Evolutionary conservation across 805 yeast species (phyloP).

Genomic region (Zygoascus bituminiphila): DNA sequence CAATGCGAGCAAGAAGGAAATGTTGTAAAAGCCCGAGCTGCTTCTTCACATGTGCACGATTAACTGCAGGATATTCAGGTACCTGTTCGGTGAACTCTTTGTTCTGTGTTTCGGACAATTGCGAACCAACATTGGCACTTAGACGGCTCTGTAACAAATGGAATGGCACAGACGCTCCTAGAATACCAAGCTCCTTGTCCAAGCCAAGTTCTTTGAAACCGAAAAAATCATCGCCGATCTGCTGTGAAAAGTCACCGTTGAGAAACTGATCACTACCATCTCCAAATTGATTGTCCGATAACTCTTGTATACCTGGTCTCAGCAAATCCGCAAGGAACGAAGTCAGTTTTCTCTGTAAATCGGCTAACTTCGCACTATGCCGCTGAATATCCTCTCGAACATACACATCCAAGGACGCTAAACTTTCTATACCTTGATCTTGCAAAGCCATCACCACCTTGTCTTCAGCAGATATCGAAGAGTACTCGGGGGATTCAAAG

Average conservation of each 20-base stretch:
- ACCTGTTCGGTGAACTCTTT: conserved; percentile 34
- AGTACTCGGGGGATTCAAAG: conserved; percentile 43
- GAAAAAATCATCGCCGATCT: conserved; percentile 94
- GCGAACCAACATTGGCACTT: conserved; percentile 43
- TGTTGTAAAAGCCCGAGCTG: conserved; percentile 55
- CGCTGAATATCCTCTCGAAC: conserved; percentile 63
- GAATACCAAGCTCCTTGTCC: conserved; percentile 81
- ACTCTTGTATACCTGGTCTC: conserved; percentile 61
- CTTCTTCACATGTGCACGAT: conserved; percentile 40
- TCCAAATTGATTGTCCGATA: conserved; percentile 67
- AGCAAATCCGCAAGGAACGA: conserved; percentile 68
- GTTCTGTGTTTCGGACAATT: conserved; percentile 30
- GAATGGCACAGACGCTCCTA: conserved; percentile 80
- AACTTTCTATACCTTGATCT: conserved; percentile 74
- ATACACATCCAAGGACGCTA: conserved; percentile 66
- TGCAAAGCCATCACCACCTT: conserved; percentile 52
- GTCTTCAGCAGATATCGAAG: conserved; percentile 34
- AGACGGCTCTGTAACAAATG: conserved; percentile 75
- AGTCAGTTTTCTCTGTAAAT: conserved; percentile 58
- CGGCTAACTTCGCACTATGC: conserved; percentile 61
- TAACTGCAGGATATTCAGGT: conserved; percentile 43
- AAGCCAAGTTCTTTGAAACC: conserved; percentile 92
- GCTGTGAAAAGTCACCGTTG: conserved; percentile 90
- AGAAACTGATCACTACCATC: conserved; percentile 92
- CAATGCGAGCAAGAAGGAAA: conserved; percentile 32